These are phyloP conservation scores for Fusarium anguioides DNA, from an alignment of 2,329 filamentous ascomycete genomes.

Conservation along the genomic window DNA sequence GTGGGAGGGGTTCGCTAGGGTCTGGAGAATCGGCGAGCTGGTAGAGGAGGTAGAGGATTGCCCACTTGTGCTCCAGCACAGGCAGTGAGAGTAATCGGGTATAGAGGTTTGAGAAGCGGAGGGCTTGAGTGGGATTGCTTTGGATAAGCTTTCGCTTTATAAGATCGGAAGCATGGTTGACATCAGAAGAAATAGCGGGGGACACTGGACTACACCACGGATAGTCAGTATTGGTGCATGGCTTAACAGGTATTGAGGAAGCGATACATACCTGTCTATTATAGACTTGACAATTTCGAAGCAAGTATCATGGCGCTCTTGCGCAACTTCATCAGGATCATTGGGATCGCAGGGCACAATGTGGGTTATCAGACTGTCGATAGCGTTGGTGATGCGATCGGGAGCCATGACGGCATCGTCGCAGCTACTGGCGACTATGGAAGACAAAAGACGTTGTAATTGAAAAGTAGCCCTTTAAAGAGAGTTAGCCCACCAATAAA, in stretches of 20 bases:
- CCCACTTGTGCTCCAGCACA: conserved; percentile 95
- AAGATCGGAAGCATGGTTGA: conserved; percentile 91
- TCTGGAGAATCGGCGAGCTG: conserved; percentile 78
- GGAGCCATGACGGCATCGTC: conserved; percentile 67
- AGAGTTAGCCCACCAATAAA: not conserved
- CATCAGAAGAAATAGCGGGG: conserved; percentile 72
- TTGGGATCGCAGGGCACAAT: conserved; percentile 74
- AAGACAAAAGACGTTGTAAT: not conserved
- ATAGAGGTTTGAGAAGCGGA: conserved; percentile 91
- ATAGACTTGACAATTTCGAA: conserved; percentile 64
- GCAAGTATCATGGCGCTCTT: conserved; percentile 74
- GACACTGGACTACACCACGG: conserved; percentile 56
- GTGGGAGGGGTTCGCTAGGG: conserved; percentile 62
- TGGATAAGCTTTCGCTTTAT: conserved; percentile 90
- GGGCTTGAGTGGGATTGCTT: conserved; percentile 80
- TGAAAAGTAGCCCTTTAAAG: not conserved
- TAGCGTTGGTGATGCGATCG: conserved; percentile 79
- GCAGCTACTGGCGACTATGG: conserved; percentile 35
- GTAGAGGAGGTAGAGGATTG: conserved; percentile 90
- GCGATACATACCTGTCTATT: conserved; percentile 58
- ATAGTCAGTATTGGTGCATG: not conserved
- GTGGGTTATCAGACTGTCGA: conserved; percentile 81
- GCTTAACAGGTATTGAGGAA: not conserved
- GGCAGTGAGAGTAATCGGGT: conserved; percentile 89
- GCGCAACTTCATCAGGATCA: conserved; percentile 74